Percentiles rank a stretch among this genome's conserved stretches.
Evolutionary conservation across 495 filamentous ascomycete species (phyloP).

Genomic region (Annulohypoxylon maeteangense): DNA sequence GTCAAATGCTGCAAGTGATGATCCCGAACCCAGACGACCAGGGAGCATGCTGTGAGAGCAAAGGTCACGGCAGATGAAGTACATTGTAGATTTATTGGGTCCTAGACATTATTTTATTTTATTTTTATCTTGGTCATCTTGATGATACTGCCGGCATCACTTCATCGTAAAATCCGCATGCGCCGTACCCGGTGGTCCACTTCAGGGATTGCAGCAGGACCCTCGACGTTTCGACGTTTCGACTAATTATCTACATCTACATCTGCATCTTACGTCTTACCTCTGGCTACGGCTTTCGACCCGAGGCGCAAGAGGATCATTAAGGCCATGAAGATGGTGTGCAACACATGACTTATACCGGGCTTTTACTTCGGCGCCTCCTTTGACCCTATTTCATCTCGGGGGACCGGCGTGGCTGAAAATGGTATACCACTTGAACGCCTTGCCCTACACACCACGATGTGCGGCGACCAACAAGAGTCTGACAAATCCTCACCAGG

Average conservation of each 20-base stretch:
- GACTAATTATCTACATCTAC: constrained; percentile 3
- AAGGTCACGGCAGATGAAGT: constrained; percentile 35
- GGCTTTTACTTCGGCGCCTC: constrained; percentile 15
- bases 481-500: constrained; percentile 5
- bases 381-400: constrained; percentile 12
- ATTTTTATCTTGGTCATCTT: constrained; percentile 39
- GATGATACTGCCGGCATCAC: constrained; percentile 25
- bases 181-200: constrained; percentile 12
- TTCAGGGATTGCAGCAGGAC: constrained; percentile 10
- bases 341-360: constrained; percentile 9
- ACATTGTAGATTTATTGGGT: constrained; percentile 9
- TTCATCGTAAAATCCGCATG: constrained; percentile 16
- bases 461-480: constrained; percentile 18
- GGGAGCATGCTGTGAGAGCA: constrained; percentile 23
- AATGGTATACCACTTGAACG: constrained; percentile 10
- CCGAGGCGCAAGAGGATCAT: constrained; percentile 18
- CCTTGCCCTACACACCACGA: constrained; percentile 27
- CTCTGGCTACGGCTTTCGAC: not conserved
- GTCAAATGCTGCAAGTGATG: constrained; percentile 44
- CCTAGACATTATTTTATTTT: constrained; percentile 35
- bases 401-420: constrained; percentile 32
- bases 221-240: constrained; percentile 4
- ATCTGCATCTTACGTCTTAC: too few species aligned
- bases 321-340: constrained; percentile 13
- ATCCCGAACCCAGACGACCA: constrained; percentile 40